Conservation (phyloP, 768 basidiomycete species). For the Tricholoma terreum region DNA sequence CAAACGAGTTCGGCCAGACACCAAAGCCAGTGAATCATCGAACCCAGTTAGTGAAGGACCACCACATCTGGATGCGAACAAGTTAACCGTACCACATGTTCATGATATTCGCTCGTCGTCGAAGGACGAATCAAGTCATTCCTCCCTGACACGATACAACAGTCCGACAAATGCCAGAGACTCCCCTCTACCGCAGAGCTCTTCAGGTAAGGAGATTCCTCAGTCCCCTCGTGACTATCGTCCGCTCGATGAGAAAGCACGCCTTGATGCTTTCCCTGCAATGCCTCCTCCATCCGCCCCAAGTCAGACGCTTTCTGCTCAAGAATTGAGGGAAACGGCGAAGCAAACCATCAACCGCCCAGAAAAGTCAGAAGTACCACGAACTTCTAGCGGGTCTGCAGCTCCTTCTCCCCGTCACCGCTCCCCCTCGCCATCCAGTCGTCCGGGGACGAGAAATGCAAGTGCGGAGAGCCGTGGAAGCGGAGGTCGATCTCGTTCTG, state of each 20-base stretch:
- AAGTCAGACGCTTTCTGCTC: conserved; percentile 75
- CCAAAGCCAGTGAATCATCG: conserved; percentile 33
- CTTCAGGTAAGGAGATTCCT: conserved; percentile 27
- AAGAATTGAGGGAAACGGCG: conserved; percentile 78
- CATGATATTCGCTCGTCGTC: conserved; percentile 16
- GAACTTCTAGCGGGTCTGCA: conserved; percentile 48
- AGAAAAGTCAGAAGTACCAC: conserved; percentile 43
- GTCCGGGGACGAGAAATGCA: conserved; percentile 64
- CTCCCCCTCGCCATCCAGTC: conserved; percentile 62
- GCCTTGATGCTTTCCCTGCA: conserved; percentile 36
- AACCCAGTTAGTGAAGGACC: conserved; percentile 22
- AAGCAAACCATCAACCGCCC: conserved; percentile 58
- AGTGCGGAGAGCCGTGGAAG: conserved; percentile 74
- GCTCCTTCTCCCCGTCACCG: conserved; percentile 61
- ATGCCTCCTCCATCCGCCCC: conserved; percentile 82
- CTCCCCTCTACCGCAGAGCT: conserved; percentile 15
- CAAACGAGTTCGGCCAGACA: conserved; percentile 50
- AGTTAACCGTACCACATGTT: conserved; percentile 13
- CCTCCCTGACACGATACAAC: conserved; percentile 23
- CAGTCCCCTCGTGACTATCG: conserved; percentile 39
- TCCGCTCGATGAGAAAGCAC: conserved; percentile 39
- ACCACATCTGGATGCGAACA: conserved; percentile 11
- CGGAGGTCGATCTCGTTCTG: conserved; percentile 57
- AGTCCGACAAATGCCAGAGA: conserved; percentile 23
- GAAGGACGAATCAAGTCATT: conserved; percentile 20